These are phyloP conservation scores for Exophiala alcalophila DNA, from an alignment of 2,329 filamentous ascomycete genomes.

Conservation along the genomic window DNA sequence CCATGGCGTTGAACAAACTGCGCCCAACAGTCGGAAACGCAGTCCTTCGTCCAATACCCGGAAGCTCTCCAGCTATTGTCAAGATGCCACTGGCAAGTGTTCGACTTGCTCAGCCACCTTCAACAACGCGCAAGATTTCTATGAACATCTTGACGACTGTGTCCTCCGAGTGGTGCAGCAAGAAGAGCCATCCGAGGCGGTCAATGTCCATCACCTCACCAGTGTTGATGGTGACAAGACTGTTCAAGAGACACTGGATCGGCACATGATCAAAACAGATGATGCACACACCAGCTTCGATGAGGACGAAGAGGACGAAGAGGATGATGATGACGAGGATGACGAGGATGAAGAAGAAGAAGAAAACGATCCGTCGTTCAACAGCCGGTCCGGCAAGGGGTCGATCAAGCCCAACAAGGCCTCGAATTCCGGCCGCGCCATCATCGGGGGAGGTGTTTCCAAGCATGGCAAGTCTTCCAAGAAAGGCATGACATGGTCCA, in stretches of 20 bases:
- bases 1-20: slow-evolving; percentile 88
- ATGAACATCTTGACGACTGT: slow-evolving; percentile 83
- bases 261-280: slow-evolving; percentile 53
- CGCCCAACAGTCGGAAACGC: slow-evolving; percentile 86
- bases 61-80: slow-evolving; percentile 68
- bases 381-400: slow-evolving; percentile 48
- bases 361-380: slow-evolving; percentile 39
- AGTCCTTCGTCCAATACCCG: slow-evolving; percentile 53
- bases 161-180: slow-evolving; percentile 62
- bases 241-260: slow-evolving; percentile 57
- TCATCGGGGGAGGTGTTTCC: slow-evolving; percentile 48
- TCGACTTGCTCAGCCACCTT: slow-evolving; percentile 88
- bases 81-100: slow-evolving; percentile 80
- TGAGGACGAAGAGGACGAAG: slow-evolving; percentile 55
- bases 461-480: slow-evolving; percentile 47
- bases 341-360: slow-evolving; percentile 54
- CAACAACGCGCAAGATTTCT: slow-evolving; percentile 87
- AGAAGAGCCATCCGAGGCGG: slow-evolving; percentile 56
- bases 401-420: slow-evolving; percentile 50
- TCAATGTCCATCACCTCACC: slow-evolving; percentile 54
- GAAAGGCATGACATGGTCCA: slow-evolving; percentile 73
- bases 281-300: slow-evolving; percentile 45
- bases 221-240: slow-evolving; percentile 60
- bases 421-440: slow-evolving; percentile 51
- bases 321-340: slow-evolving; percentile 61